These are phyloP conservation scores for Neonectria coccinea DNA, from an alignment of 2,329 filamentous ascomycete genomes.

Conservation along the genomic window DNA sequence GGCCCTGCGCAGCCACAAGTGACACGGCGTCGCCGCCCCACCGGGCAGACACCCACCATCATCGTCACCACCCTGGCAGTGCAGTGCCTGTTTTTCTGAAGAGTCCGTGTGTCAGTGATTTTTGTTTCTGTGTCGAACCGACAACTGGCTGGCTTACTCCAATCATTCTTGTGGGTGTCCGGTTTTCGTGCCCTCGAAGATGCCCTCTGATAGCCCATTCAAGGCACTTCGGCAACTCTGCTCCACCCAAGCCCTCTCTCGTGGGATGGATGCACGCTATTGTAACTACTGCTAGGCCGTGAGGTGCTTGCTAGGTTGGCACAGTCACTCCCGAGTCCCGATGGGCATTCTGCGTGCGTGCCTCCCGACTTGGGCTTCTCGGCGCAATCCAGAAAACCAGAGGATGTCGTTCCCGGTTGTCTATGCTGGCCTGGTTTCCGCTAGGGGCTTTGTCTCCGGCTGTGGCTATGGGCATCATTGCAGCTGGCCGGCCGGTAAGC, in stretches of 20 bases:
- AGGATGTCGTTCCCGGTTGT: slow-evolving; percentile 6
- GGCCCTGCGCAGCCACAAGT: slow-evolving; percentile 37
- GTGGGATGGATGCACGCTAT: slow-evolving; percentile 11
- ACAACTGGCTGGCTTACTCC: not conserved
- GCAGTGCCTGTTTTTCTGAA: slow-evolving; percentile 23
- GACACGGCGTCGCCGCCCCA: slow-evolving; percentile 41
- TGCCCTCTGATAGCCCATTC: not conserved
- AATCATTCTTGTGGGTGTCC: not conserved
- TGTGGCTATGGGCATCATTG: not conserved
- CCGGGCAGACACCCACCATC: slow-evolving; percentile 25
- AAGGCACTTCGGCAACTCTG: not conserved
- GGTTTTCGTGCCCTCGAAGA: not conserved
- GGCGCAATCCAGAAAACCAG: slow-evolving; percentile 3
- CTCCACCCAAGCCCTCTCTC: slow-evolving; percentile 28
- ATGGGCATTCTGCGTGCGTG: not conserved
- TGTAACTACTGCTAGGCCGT: not conserved
- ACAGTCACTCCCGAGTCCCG: slow-evolving; percentile 15
- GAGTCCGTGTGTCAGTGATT: slow-evolving; percentile 14
- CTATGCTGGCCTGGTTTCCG: slow-evolving; percentile 8
- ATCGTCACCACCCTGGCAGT: slow-evolving; percentile 1
- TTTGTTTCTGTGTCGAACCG: not conserved
- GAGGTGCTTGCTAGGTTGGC: slow-evolving; percentile 2
- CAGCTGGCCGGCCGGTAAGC: slow-evolving; percentile 12
- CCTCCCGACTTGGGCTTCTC: slow-evolving; percentile 10
- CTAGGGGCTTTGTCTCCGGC: slow-evolving; percentile 6